Percentiles rank a stretch among this genome's conserved stretches.
These are phyloP conservation scores for Eucalyptus cloeziana DNA, from an alignment of 345 rosid species.

Conservation along the genomic window DNA sequence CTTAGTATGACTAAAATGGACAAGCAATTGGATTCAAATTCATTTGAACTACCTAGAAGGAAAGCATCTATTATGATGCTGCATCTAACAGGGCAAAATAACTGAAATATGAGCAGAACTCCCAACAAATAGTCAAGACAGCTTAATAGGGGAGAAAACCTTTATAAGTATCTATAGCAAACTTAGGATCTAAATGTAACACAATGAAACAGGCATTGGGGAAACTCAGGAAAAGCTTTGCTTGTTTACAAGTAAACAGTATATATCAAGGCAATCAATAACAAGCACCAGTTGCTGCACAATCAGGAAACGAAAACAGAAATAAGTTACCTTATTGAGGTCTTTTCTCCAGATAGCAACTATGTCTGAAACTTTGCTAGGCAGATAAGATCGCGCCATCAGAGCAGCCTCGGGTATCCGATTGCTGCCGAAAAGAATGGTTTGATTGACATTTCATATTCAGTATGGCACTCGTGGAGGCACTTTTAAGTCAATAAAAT, in stretches of 20 bases:
- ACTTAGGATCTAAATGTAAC: not conserved
- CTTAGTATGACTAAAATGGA: not conserved
- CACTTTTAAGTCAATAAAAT: not conserved
- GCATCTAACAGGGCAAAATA: not conserved
- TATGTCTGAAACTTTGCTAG: conserved; percentile 97
- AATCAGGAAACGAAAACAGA: not conserved
- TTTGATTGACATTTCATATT: not conserved
- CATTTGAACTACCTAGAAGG: not conserved
- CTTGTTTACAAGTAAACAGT: not conserved
- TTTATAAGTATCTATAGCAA: not conserved
- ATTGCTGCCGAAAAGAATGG: conserved; percentile 43
- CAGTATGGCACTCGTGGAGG: not conserved
- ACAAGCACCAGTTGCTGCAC: not conserved
- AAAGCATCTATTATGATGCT: not conserved
- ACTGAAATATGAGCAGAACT: not conserved
- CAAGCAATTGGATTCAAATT: not conserved
- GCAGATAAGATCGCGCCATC: conserved; percentile 98
- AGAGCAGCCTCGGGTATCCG: conserved; percentile 99
- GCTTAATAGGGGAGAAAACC: not conserved
- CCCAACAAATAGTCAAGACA: not conserved
- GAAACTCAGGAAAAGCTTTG: not conserved
- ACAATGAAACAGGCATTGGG: not conserved
- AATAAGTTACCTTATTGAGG: conserved; percentile 57
- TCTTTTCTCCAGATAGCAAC: conserved; percentile 97
- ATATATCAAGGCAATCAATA: not conserved